Percentiles rank a stretch among this genome's conserved stretches.
Evolutionary conservation across 495 filamentous ascomycete species (phyloP).

Genomic region (Melanomma pulvis-pyrius): DNA sequence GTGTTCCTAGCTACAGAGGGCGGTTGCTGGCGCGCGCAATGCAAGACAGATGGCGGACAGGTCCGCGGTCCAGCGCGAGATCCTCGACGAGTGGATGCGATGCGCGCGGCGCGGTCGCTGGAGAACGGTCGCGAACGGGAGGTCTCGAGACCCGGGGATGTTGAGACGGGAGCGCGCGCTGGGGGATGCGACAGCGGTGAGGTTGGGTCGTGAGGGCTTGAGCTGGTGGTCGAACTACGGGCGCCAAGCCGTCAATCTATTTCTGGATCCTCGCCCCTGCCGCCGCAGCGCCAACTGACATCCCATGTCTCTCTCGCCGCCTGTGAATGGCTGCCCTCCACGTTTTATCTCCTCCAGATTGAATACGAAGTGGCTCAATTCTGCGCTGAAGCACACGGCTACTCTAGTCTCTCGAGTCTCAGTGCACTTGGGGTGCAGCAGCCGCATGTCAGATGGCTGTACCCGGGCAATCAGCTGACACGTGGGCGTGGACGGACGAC

Average conservation of each 20-base stretch:
- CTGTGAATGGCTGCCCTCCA: neutral
- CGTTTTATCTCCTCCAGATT: neutral
- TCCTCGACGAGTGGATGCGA: neutral
- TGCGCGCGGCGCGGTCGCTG: neutral
- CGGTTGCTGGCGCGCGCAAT: neutral
- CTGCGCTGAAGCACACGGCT: neutral
- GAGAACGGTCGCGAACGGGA: neutral
- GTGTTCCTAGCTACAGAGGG: constrained; percentile 10
- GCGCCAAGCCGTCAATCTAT: neutral
- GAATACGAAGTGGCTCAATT: neutral
- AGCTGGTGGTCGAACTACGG: neutral
- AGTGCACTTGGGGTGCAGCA: neutral
- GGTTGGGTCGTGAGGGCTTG: neutral
- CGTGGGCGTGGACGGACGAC: neutral
- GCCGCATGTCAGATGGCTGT: neutral
- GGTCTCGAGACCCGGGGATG: neutral
- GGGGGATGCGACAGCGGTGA: neutral
- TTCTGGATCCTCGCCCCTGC: neutral
- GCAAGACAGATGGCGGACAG: neutral
- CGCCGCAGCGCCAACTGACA: neutral
- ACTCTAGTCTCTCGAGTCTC: neutral
- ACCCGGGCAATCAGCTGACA: neutral
- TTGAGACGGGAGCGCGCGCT: neutral
- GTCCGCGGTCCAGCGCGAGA: neutral
- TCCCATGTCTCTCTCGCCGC: neutral